Base-by-base conservation (phyloP, 768 basidiomycete species). In the Boletus bicolor region DNA sequence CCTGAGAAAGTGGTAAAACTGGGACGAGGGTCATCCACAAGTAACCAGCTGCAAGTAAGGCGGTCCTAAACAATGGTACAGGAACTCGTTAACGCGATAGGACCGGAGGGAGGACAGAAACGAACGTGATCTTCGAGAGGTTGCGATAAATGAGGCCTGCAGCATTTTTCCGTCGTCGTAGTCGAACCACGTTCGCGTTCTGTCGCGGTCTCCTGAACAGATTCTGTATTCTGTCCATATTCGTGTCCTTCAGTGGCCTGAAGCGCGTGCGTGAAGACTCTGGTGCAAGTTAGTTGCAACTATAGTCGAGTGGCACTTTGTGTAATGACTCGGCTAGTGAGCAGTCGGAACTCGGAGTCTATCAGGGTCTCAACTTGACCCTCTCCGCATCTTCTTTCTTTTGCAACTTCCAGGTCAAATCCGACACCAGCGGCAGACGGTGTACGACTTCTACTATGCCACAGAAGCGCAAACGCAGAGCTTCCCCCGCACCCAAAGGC, bases 1-100 rank as follows among this genome's bases (percentile, higher is more conserved):
- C 70, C 59, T 83, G 79, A 17, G 84, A 85, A 5, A 95, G 76
- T 1, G 73, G 73, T 6, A 83, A 76, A 12, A 79, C 77, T 4
- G 95, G 95, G 50, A 97, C 77, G 6, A 82, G 73, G n/a, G 87
- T 60, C 72, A 97, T 81, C 93, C 94, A 98, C n/a, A 82, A 47
- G 69, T 91, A 85, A 12, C 93, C 93, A 5, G 75, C 73, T 26
- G 77, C 50, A 50, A 92, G 79, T 26, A 97, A 72, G 5, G 74
- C 43, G 3, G 79, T 58, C 69, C 91, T 91, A 45, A 24, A 32
- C 4, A 12, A 37, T 17, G 8, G n/a, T 15, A 8, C n/a, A 39
- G 55, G 19, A 44, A 32, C n/a, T 64, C 34, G 53, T 49, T 5
- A 50, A 46, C 37, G 17, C 26, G 36, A 17, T 44, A 49, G 24